Evolutionary conservation across 2,329 filamentous ascomycete species (phyloP), one percentile per base, ranked within the genome.

Genomic region (Cyanodermella asteris): DNA sequence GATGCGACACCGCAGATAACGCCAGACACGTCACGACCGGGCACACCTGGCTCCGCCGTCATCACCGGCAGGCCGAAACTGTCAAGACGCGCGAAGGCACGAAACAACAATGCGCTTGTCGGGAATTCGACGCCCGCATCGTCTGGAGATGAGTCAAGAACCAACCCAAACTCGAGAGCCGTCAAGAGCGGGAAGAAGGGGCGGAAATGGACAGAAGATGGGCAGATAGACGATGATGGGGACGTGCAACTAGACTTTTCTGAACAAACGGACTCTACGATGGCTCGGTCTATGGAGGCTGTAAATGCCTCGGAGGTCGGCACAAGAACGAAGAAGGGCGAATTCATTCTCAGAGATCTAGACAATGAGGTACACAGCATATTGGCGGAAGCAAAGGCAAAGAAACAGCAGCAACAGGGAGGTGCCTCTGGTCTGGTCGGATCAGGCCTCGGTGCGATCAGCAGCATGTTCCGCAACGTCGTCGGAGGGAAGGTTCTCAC

Each of bases 351-450:
- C 34, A 91, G 77, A 42, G 87, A 97, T 40, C 53, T 97, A 5
- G 84, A 82, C 32, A 80, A 91, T 36, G 81, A 97, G 49, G 80
- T 97, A 10, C 72, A 91, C 39, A 73, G 70, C 18, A 93, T 97
- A 28, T 59, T 97, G 22, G 68, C 78, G 17, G 67, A 72, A 13
- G 78, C 78, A n/a, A 70, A 80, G 37, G 64, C 64, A 7, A 69
- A 69, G 36, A 60, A 62, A 24, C 40, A 55, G 3, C 58, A 59
- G 25, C 35, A 44, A 3, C 38, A 44, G 19, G 41, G 51, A 7
- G 54, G 61, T 11, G 54, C 60, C 13, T 53, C 57, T 10, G 74
- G 78, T 1, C 53, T 93, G 9, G 64, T 93, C 8, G 75, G 74
- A 15, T 71, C 78, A 4, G 69, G 81, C 28, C 59, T 91, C 29